A percentile compares a stretch with the other conserved stretches of the same genome.
Conservation (phyloP, 306 rosid genomes). For the Arachis hypogaea region DNA sequence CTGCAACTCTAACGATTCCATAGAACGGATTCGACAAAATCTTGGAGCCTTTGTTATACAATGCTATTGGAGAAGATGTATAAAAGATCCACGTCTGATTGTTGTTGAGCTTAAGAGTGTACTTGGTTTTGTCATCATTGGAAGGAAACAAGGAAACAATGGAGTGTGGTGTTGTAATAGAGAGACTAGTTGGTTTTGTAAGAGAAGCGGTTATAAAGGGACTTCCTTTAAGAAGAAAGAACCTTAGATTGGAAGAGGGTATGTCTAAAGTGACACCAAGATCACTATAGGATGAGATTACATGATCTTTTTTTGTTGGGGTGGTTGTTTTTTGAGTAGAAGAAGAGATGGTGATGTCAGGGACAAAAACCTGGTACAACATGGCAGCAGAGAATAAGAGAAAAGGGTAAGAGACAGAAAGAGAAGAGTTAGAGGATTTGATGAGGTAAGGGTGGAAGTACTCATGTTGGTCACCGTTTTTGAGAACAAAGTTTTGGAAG, state of each 20-base stretch:
- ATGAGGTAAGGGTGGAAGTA: slow-evolving; percentile 82
- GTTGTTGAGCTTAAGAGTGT: slow-evolving; percentile 65
- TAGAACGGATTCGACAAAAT: slow-evolving; percentile 56
- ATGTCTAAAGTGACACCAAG: slow-evolving; percentile 74
- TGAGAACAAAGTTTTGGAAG: slow-evolving; percentile 75
- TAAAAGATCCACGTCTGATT: slow-evolving; percentile 80
- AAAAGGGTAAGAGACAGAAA: slow-evolving; percentile 69
- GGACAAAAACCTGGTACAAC: slow-evolving; percentile 59
- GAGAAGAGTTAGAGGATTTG: slow-evolving; percentile 58
- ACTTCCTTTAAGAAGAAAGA: slow-evolving; percentile 76
- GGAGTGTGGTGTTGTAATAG: slow-evolving; percentile 64
- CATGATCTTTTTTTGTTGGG: slow-evolving; percentile 37
- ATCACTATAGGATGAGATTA: slow-evolving; percentile 66
- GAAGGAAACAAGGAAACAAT: slow-evolving; percentile 56
- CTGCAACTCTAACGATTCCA: slow-evolving; percentile 66
- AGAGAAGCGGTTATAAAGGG: slow-evolving; percentile 67
- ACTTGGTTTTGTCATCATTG: slow-evolving; percentile 50
- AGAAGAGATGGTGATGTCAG: slow-evolving; percentile 74
- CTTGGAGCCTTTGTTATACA: slow-evolving; percentile 36
- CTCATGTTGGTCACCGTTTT: slow-evolving; percentile 74
- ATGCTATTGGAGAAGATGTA: slow-evolving; percentile 56
- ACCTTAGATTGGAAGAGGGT: slow-evolving; percentile 67
- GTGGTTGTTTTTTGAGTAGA: slow-evolving; percentile 7
- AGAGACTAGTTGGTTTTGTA: slow-evolving; percentile 46
- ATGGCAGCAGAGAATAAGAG: slow-evolving; percentile 54